Conservation (phyloP, 805 yeast genomes). For the Saturnispora dispora region DNA sequence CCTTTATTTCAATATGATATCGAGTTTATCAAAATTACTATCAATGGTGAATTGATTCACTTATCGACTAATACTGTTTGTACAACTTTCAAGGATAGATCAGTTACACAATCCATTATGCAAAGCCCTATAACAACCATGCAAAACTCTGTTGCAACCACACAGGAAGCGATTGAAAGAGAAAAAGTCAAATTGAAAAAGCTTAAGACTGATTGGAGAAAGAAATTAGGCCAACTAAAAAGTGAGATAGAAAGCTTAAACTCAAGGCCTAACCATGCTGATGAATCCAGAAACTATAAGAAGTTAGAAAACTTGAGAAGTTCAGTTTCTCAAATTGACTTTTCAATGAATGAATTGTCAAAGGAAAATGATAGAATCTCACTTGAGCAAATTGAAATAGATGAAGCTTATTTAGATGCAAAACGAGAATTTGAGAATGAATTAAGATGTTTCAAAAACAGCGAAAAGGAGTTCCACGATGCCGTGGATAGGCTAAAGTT, state of each 20-base stretch:
- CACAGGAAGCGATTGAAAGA: conserved; percentile 48
- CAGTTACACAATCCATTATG: conserved; percentile 27
- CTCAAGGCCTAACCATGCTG: conserved; percentile 37
- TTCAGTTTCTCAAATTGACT: conserved; percentile 33
- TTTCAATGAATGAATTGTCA: conserved; percentile 28
- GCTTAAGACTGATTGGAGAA: conserved; percentile 48
- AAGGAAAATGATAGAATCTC: conserved; percentile 28
- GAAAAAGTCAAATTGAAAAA: conserved; percentile 52
- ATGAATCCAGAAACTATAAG: conserved; percentile 48
- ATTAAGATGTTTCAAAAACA: conserved; percentile 25
- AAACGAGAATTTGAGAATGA: conserved; percentile 32
- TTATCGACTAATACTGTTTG: conserved; percentile 28
- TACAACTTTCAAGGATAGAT: conserved; percentile 27
- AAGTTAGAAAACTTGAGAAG: conserved; percentile 44
- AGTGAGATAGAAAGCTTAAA: conserved; percentile 49
- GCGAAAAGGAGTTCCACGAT: conserved; percentile 24
- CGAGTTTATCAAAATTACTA: conserved; percentile 32
- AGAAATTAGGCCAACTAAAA: conserved; percentile 40
- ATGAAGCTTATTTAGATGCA: conserved; percentile 30
- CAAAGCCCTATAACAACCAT: conserved; percentile 53
- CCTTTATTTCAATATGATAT: conserved; percentile 59
- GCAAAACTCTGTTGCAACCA: conserved; percentile 55
- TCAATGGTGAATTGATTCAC: conserved; percentile 22
- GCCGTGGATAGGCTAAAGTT: conserved; percentile 19
- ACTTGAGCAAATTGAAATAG: conserved; percentile 30